A percentile compares a stretch with the other conserved stretches of the same genome.
Evolutionary conservation across 2,329 filamentous ascomycete genomes (phyloP).

Genomic region (Chaetomium olivaceum): DNA sequence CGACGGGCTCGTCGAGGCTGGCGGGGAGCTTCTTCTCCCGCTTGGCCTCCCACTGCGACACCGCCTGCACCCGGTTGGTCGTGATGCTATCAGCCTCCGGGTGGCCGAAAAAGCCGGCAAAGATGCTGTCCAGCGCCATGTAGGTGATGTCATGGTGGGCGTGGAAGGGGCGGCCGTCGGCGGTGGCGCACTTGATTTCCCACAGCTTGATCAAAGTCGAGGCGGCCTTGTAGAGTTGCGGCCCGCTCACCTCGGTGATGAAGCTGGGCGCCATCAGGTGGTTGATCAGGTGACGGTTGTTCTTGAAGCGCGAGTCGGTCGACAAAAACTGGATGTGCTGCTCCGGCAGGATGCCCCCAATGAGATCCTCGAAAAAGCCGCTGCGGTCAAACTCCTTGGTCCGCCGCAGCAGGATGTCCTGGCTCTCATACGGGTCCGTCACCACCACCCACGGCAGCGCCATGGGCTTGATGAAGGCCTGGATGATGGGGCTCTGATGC

Average conservation of each 20-base stretch:
- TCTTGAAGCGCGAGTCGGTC: conserved; percentile 37
- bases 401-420: conserved; percentile 48
- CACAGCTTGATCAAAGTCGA: conserved; percentile 40
- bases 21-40: background rate
- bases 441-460: conserved; percentile 46
- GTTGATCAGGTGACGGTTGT: conserved; percentile 40
- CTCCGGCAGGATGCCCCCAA: conserved; percentile 31
- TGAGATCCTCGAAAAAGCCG: conserved; percentile 37
- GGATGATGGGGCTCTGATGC: conserved; percentile 46
- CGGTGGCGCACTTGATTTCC: conserved; percentile 37
- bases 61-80: background rate
- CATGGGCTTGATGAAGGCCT: conserved; percentile 50
- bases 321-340: conserved; percentile 38
- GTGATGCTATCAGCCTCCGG: conserved; percentile 34
- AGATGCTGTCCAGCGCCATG: conserved; percentile 38
- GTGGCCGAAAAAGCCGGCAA: conserved; percentile 37
- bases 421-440: conserved; percentile 44
- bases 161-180: conserved; percentile 37
- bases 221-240: conserved; percentile 38
- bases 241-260: conserved; percentile 38
- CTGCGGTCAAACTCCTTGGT: conserved; percentile 48
- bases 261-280: conserved; percentile 43
- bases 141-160: conserved; percentile 38
- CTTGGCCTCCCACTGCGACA: background rate
- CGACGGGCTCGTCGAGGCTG: conserved; percentile 29